Percentiles rank a stretch among this genome's conserved stretches.
phyloP scores from a whole-genome alignment of 148 eudicot species.

The Nepenthes mirabilis region DNA sequence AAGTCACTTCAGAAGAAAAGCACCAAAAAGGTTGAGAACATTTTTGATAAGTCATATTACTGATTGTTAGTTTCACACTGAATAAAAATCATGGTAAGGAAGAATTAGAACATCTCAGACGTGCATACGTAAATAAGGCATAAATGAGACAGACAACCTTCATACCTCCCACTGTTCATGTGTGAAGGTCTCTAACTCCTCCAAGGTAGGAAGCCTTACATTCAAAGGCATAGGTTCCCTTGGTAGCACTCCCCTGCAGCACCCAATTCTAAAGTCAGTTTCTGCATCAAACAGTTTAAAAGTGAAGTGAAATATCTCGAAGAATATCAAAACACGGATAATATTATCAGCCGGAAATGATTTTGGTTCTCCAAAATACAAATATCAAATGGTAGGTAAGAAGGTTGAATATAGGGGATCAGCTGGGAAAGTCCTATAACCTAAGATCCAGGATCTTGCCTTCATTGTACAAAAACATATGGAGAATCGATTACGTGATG shows the following conservation, averaged over 20 bases:
- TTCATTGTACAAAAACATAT: too few species aligned
- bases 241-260: conserved; percentile 67
- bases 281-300: not conserved
- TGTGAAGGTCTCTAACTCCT: conserved; percentile 73
- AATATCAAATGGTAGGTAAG: too few species aligned
- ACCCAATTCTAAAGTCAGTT: conserved; percentile 15
- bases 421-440: too few species aligned
- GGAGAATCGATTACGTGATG: too few species aligned
- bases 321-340: too few species aligned
- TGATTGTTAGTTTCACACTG: not conserved
- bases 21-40: not conserved
- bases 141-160: conserved; percentile 7
- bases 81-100: not conserved
- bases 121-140: conserved; percentile 7
- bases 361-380: too few species aligned
- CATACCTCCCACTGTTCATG: conserved; percentile 86
- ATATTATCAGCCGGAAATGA: too few species aligned
- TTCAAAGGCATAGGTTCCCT: conserved; percentile 76
- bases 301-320: too few species aligned
- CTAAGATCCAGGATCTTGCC: too few species aligned
- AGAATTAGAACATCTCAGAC: not conserved
- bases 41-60: not conserved
- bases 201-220: conserved; percentile 72
- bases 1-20: conserved; percentile 7
- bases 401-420: too few species aligned